Base-by-base conservation (phyloP, 2,329 filamentous ascomycete genomes). In the Neofusicoccum umdonicola region DNA sequence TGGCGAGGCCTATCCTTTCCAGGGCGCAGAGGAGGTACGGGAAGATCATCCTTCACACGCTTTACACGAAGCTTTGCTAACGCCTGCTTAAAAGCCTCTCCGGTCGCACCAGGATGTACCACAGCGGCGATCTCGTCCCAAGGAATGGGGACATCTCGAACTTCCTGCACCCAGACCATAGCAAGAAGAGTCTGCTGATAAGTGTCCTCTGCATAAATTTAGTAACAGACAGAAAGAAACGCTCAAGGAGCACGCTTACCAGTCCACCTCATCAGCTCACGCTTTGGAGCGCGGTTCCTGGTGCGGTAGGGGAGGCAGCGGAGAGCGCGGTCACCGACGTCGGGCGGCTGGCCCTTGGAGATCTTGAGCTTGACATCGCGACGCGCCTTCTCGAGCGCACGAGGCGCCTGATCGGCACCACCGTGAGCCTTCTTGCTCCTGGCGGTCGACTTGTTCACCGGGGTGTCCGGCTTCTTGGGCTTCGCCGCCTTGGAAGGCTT, bases 31-130 rank as follows among this genome's bases (percentile, higher is more conserved):
- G 61, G 61, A 11, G 61, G 61, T 2, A 63, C 61, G n/a, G 27
- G 41, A 13, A 54, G 31, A n/a, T n/a, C 48, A 4, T 63, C 61
- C 27, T 52, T 47, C 13, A 56, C 2, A 9, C 61, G 42, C 39
- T 47, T 52, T 2, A 3, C 17, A 17, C 61, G 50, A 6, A 63
- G 48, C 50, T 63, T 63, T 3, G 35, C 15, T 41, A 63, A 3
- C 1, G 61, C 61, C 17, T 63, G 61, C 61, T 63, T 63, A 31
- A 63, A 63, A 0, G 61, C 61, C 34, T 63, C 61, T 8, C 61
- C 61, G 39, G 61, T 63, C 2, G 61, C 61, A 15, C 61, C 61
- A 12, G 61, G 61, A 5, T 63, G 41, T 3, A 63, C 61, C n/a
- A 63, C n/a, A 7, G 61, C 61, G 3, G 61, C 61, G 3, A 39